A percentile compares a stretch with the other conserved stretches of the same genome.
Conservation (phyloP, 768 basidiomycete species). For the Boletus rubescentipes region DNA sequence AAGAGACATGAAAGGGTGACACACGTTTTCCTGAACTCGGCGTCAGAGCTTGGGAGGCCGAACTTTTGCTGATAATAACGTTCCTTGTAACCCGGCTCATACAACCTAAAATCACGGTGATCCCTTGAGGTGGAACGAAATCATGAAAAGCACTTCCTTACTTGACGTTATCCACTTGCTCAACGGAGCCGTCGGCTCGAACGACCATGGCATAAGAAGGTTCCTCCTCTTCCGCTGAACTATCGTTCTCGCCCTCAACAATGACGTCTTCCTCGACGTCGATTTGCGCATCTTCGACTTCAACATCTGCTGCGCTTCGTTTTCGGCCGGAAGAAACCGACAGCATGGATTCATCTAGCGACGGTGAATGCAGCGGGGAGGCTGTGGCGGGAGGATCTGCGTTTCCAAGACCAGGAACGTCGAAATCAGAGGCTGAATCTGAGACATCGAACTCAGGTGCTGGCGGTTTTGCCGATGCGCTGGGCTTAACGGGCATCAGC, state of each 20-base stretch:
- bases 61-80: conserved; percentile 96
- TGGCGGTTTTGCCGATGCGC: conserved; percentile 38
- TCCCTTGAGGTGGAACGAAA: background rate
- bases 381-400: conserved; percentile 19
- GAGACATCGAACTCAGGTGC: conserved; percentile 21
- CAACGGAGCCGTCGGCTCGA: conserved; percentile 88
- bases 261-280: conserved; percentile 27
- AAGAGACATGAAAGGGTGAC: conserved; percentile 24
- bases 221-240: conserved; percentile 49
- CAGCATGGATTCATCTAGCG: conserved; percentile 21
- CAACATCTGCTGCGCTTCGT: conserved; percentile 44
- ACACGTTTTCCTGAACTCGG: conserved; percentile 71
- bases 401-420: conserved; percentile 35
- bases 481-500: conserved; percentile 40
- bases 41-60: conserved; percentile 67
- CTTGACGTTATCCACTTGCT: conserved; percentile 93
- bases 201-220: conserved; percentile 65
- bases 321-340: conserved; percentile 36
- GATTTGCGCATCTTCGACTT: conserved; percentile 40
- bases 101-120: conserved; percentile 56
- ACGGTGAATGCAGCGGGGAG: conserved; percentile 11
- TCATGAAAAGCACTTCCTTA: conserved; percentile 39
- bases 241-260: conserved; percentile 37
- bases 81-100: conserved; percentile 94
- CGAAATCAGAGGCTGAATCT: conserved; percentile 34